Evolutionary conservation across 257 asterid genomes (phyloP).

Genomic region (Echites panduratus): DNA sequence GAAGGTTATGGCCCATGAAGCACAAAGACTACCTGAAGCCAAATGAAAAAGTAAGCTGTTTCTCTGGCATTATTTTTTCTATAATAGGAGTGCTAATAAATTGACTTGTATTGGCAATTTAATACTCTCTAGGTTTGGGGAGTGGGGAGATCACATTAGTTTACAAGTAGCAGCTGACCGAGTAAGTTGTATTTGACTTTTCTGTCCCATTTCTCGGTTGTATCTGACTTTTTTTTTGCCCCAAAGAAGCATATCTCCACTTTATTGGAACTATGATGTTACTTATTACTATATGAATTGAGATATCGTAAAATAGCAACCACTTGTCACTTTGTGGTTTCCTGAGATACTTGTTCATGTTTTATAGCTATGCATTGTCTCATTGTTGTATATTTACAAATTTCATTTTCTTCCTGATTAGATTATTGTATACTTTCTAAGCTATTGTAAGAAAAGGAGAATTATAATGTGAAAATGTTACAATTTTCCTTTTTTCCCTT

Average conservation of each 20-base stretch:
- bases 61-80: slow-evolving; percentile 3
- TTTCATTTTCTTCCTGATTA: neutral
- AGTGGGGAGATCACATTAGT: too few relatives aligned
- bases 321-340: too few relatives aligned
- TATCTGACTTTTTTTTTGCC: neutral
- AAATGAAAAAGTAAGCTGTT: slow-evolving; percentile 67
- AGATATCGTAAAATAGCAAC: too few relatives aligned
- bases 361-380: too few relatives aligned
- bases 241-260: neutral
- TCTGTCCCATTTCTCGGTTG: neutral
- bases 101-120: slow-evolving; percentile 16
- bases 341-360: too few relatives aligned
- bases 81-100: neutral
- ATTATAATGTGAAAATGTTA: neutral
- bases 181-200: slow-evolving; percentile 40
- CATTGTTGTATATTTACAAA: neutral
- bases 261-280: neutral
- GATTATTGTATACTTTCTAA: too few relatives aligned
- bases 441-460: neutral
- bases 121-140: slow-evolving; percentile 55
- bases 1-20: slow-evolving; percentile 91
- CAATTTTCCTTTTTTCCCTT: neutral
- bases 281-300: neutral
- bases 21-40: slow-evolving; percentile 67
- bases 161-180: slow-evolving; percentile 97